Evolutionary conservation across 2,329 filamentous ascomycete genomes (phyloP).

Genomic region (Fusarium pseudonygamai): DNA sequence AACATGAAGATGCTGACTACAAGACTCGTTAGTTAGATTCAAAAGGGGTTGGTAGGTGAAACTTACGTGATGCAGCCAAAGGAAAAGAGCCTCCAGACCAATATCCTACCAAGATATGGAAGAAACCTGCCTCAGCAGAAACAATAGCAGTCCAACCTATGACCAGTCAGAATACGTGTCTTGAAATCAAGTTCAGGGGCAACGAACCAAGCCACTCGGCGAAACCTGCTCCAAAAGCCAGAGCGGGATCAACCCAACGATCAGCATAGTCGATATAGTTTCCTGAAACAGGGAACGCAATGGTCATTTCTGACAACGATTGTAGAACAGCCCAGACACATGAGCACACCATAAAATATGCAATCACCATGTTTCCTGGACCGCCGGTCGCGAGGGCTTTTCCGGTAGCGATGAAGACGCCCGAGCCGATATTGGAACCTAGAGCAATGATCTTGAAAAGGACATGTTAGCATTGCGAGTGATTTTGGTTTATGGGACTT

Average conservation of each 20-base stretch:
- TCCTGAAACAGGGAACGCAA: constrained; percentile 30
- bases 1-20: constrained; percentile 20
- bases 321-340: constrained; percentile 34
- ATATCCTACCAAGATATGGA: constrained; percentile 14
- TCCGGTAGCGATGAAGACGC: constrained; percentile 31
- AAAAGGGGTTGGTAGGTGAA: too few relatives aligned
- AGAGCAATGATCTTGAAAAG: constrained; percentile 27
- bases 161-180: background rate
- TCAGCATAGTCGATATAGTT: constrained; percentile 36
- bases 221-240: constrained; percentile 36
- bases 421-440: constrained; percentile 32
- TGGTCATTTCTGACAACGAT: constrained; percentile 32
- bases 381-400: constrained; percentile 31
- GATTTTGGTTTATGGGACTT: background rate
- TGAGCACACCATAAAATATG: constrained; percentile 26
- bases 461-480: background rate
- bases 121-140: constrained; percentile 28
- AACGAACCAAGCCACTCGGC: constrained; percentile 33
- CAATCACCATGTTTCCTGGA: constrained; percentile 33
- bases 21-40: background rate
- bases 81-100: constrained; percentile 25
- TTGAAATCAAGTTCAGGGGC: background rate
- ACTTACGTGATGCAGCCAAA: constrained; percentile 6
- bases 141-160: constrained; percentile 32
- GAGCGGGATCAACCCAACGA: constrained; percentile 31